Evolutionary conservation across 2,329 filamentous ascomycete species (phyloP), one percentile per base, ranked within the genome.

Genomic region (Alternaria conjuncta): DNA sequence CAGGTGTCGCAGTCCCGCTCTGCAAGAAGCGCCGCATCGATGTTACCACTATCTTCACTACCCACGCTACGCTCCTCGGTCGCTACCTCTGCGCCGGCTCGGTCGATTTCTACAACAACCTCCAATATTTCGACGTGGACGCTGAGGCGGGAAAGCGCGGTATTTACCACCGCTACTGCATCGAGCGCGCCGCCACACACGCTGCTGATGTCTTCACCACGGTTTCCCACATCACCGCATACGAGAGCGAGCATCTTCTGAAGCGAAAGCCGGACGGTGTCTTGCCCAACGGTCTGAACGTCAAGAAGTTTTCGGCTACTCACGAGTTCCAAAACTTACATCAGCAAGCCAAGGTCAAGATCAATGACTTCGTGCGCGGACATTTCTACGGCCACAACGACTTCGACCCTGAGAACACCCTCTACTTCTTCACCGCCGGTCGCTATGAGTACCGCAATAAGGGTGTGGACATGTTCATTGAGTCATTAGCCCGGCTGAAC

Each of bases 261-360:
- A 98, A 98, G 87, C 91, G 96, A 69, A 98, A 98, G 83, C 96
- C 96, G 1, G 96, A 99, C 73, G 96, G 96, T 45, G 96, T 99
- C 7, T 82, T 98, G 71, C 96, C 96, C 71, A 99, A 99, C 75
- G 96, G 96, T 68, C 86, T 99, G 75, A 99, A 99, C 75, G 96
- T 99, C 65, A 97, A 94, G 82, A 98, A 98, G 81, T 98, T 98
- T 84, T 95, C 94, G 9, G 96, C 96, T 7, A 94, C 97, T 75
- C 96, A 99, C 85, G 96, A 99, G 82, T 98, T 98, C 84, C 96
- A 99, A 81, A 99, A 99, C 79, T 83, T 99, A 77, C 96, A 98
- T 82, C 94, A 97, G 76, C 92, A 96, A 79, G 91, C 94, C 75
- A 98, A 98, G 84, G 92, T 97, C 82, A 97, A 97, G 86, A 98